These are phyloP conservation scores for Dactylellina cionopaga DNA, from an alignment of 2,329 filamentous ascomycete genomes.

Conservation along the genomic window DNA sequence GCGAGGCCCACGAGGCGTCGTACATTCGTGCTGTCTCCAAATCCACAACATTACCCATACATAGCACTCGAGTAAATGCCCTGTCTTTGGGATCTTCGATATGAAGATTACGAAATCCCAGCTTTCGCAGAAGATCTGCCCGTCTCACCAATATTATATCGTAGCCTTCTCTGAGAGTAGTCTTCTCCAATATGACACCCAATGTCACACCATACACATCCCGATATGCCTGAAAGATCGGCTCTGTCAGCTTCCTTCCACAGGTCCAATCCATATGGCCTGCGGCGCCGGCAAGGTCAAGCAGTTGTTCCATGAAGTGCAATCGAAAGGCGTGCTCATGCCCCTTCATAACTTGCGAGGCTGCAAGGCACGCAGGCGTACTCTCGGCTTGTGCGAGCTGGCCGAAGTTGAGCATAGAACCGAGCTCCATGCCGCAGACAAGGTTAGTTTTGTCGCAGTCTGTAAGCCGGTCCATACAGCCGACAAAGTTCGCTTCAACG, in stretches of 20 bases:
- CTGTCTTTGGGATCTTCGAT: constrained; percentile 57
- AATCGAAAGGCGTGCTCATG: constrained; percentile 58
- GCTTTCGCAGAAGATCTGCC: constrained; percentile 51
- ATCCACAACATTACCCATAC: constrained; percentile 60
- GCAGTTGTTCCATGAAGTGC: constrained; percentile 60
- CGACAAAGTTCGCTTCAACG: constrained; percentile 57
- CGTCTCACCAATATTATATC: constrained; percentile 59
- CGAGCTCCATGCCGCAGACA: constrained; percentile 59
- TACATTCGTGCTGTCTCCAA: constrained; percentile 58
- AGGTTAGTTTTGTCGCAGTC: constrained; percentile 55
- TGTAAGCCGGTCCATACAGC: constrained; percentile 57
- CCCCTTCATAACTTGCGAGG: constrained; percentile 56
- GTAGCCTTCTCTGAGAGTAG: constrained; percentile 58
- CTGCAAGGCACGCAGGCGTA: constrained; percentile 58
- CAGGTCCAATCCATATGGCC: constrained; percentile 60
- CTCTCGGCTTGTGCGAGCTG: constrained; percentile 62
- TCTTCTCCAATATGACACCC: constrained; percentile 55
- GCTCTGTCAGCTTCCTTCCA: constrained; percentile 59
- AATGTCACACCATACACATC: constrained; percentile 58
- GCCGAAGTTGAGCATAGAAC: constrained; percentile 60
- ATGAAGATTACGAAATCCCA: constrained; percentile 58
- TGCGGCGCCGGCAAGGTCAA: constrained; percentile 61
- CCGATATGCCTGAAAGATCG: constrained; percentile 59
- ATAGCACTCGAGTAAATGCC: constrained; percentile 60
- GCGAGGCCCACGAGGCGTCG: constrained; percentile 55